Evolutionary conservation across 345 rosid species (phyloP), one percentile per base, ranked within the genome.

Genomic region (Iberis pinnata): DNA sequence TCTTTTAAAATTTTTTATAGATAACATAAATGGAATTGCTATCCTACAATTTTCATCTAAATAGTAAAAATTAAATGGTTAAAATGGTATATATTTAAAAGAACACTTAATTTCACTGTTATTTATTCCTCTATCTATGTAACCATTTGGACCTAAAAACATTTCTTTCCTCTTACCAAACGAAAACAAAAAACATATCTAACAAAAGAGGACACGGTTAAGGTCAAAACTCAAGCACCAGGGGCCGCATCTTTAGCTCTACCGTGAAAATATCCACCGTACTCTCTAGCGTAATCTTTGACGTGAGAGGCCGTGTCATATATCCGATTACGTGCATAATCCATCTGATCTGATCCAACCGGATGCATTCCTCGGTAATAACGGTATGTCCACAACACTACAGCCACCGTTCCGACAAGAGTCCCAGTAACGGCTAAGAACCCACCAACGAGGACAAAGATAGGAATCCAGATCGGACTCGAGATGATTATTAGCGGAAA

Each of bases 211-310:
- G 44, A 26, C 24, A 36, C n/a, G 16, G 26, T 38, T 22, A 1
- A 46, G 41, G 17, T 78, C 71, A 38, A 38, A 16, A 36, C 40
- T 22, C 25, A 22, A 22, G 25, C 25, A 22, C 25, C 25, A 22
- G 25, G 25, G 25, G 98, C 97, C 1, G 90, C 98, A 69, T 92
- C 97, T 70, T 92, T 88, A 29, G 78, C 82, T 68, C 77, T 88
- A 50, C 78, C 79, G 73, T 85, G 94, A 71, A 83, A 65, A 58
- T 80, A 80, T 59, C 88, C 98, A 32, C 98, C 94, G 26, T 88
- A 92, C 48, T 82, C 98, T 18, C 78, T 79, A 0, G 93, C 95
- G 48, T 78, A 81, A 51, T 85, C 98, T 81, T 92, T 92, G 15
- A 84, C 84, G 53, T 84, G 88, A 53, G 71, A 73, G 2, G 96